A percentile compares a stretch with the other conserved stretches of the same genome.
Evolutionary conservation across 1,139 yeast genomes (phyloP).

Genomic region (Blastobotrys malaysiensis): DNA sequence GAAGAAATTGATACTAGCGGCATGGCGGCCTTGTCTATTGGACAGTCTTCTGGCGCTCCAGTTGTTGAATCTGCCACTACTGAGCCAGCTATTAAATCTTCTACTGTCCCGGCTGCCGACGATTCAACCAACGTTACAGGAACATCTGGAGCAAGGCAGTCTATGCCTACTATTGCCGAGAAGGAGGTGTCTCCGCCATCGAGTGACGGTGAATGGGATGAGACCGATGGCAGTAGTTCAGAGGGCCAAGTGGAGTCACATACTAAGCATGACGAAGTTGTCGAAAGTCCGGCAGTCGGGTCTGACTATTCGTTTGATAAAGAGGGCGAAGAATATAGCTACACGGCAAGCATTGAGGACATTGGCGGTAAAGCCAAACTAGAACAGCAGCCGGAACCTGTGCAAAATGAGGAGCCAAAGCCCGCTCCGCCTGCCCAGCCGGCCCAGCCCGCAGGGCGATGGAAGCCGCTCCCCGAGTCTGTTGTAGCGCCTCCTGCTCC

Average conservation of each 20-base stretch:
- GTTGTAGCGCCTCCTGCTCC: constrained; percentile 1
- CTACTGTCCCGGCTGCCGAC: no score
- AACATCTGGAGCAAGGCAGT: background rate
- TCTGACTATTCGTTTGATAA: background rate
- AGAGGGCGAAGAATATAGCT: background rate
- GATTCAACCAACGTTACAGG: no score
- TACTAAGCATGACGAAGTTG: background rate
- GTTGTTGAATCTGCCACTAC: no score
- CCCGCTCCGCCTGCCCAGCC: no score
- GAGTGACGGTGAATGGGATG: background rate
- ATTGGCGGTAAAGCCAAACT: background rate
- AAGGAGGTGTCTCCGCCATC: background rate
- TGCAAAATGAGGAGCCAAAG: background rate
- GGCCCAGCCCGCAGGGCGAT: constrained; percentile 15
- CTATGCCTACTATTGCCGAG: background rate
- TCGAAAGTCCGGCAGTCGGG: background rate
- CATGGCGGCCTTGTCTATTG: no score
- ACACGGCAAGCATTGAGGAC: background rate
- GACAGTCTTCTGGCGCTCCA: no score
- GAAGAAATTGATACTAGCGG: no score
- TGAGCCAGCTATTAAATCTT: no score
- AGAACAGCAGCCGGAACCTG: background rate
- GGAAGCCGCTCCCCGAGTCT: constrained; percentile 18
- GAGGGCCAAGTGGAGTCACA: background rate
- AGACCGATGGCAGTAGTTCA: background rate